A percentile compares a stretch with the other conserved stretches of the same genome.
Conservation (phyloP, 202 grass and related monocot species). For the Carex sylvatica region DNA sequence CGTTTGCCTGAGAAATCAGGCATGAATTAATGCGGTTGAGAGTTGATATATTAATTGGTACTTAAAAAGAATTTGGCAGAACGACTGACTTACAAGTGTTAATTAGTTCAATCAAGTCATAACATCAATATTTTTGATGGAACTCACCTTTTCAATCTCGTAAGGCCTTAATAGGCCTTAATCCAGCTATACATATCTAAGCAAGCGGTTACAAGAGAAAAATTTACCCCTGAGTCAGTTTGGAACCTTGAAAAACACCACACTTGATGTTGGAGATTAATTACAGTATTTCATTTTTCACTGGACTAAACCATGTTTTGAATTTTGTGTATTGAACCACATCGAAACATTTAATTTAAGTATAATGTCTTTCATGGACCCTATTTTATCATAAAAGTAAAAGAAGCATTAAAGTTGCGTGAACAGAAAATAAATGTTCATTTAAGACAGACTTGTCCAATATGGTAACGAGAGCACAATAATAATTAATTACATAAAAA, state of each 20-base stretch:
- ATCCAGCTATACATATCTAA: neutral
- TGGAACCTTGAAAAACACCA: neutral
- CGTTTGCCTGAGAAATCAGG: neutral
- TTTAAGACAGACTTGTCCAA: neutral
- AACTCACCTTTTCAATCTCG: neutral
- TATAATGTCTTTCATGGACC: neutral
- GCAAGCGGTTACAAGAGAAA: neutral
- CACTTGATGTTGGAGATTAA: neutral
- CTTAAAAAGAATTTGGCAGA: neutral
- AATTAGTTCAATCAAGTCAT: neutral
- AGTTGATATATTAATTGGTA: neutral
- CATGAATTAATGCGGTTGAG: neutral
- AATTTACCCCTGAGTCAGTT: neutral
- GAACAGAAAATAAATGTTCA: neutral
- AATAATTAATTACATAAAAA: neutral
- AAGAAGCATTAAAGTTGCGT: neutral
- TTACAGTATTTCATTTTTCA: neutral
- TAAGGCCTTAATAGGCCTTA: neutral
- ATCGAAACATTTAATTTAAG: neutral
- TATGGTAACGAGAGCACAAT: neutral
- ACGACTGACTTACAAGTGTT: neutral
- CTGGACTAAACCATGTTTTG: neutral
- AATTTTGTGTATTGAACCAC: neutral
- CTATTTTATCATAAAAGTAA: neutral
- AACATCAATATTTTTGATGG: neutral